Evolutionary conservation across 2,329 filamentous ascomycete genomes (phyloP).

Genomic region (Fusarium neocosmosporiellum): DNA sequence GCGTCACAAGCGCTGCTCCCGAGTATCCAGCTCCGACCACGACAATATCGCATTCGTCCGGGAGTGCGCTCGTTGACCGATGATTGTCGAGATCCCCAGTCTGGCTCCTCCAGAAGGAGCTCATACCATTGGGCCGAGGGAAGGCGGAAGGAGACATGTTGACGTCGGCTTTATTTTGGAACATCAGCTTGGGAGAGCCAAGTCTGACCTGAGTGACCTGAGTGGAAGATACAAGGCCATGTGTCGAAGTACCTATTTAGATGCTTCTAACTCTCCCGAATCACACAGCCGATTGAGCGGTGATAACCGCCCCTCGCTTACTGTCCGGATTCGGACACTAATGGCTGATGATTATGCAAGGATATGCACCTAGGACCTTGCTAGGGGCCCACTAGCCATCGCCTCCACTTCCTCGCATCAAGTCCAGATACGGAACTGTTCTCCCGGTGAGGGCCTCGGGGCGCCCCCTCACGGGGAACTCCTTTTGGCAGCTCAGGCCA

Average conservation of each 20-base stretch:
- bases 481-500: neutral
- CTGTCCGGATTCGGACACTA: neutral
- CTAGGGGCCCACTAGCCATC: neutral
- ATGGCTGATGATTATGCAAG: no score
- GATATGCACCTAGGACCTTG: neutral
- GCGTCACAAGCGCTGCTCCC: conserved; percentile 56
- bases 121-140: conserved; percentile 15
- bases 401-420: neutral
- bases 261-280: neutral
- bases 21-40: conserved; percentile 61
- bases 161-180: neutral
- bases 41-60: conserved; percentile 54
- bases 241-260: neutral
- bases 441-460: neutral
- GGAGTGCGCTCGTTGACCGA: conserved; percentile 40
- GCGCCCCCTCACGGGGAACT: neutral
- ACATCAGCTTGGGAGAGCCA: neutral
- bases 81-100: conserved; percentile 3
- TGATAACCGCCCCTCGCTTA: neutral
- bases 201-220: neutral
- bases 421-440: neutral
- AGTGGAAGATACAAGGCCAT: neutral
- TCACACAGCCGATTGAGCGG: neutral
- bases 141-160: neutral
- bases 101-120: conserved; percentile 21